phyloP scores from a whole-genome alignment of 768 basidiomycete genomes.

The Piloderma croceum region DNA sequence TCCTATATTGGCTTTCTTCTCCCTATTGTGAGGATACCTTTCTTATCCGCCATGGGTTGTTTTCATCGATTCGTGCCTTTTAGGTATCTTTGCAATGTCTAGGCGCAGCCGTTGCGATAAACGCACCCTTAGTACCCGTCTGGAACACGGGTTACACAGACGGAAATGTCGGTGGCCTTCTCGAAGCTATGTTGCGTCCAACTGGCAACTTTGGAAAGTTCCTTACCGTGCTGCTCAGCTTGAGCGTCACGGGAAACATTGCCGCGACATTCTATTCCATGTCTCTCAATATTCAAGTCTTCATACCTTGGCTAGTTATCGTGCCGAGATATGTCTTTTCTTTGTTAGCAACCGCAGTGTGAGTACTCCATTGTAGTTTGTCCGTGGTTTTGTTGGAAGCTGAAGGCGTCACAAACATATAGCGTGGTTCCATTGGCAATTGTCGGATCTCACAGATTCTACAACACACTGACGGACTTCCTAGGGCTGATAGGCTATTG shows the following conservation, averaged over 20 bases:
- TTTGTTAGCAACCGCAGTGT: constrained; percentile 63
- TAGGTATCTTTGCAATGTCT: constrained; percentile 45
- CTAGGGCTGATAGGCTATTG: constrained; percentile 68
- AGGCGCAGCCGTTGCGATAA: constrained; percentile 62
- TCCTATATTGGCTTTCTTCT: constrained; percentile 60
- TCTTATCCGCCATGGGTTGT: too few relatives aligned
- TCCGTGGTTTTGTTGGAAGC: neutral
- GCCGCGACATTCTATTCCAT: constrained; percentile 81
- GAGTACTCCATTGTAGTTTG: constrained; percentile 24
- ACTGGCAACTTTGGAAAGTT: constrained; percentile 64
- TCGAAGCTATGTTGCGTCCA: constrained; percentile 58
- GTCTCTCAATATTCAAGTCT: constrained; percentile 65
- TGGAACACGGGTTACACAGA: constrained; percentile 52
- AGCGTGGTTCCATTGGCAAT: constrained; percentile 68
- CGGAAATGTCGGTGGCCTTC: constrained; percentile 57
- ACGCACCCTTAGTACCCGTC: constrained; percentile 46
- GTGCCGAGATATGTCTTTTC: constrained; percentile 71
- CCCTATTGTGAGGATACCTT: constrained; percentile 48
- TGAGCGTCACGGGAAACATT: constrained; percentile 76
- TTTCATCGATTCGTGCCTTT: neutral
- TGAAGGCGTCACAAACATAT: too few relatives aligned
- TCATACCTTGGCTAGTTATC: constrained; percentile 49
- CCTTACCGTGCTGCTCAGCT: constrained; percentile 64
- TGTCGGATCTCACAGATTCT: constrained; percentile 63
- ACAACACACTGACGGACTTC: constrained; percentile 56